Evolutionary conservation across 2,329 filamentous ascomycete species (phyloP).

Genomic region (Acrocalymma vagum): DNA sequence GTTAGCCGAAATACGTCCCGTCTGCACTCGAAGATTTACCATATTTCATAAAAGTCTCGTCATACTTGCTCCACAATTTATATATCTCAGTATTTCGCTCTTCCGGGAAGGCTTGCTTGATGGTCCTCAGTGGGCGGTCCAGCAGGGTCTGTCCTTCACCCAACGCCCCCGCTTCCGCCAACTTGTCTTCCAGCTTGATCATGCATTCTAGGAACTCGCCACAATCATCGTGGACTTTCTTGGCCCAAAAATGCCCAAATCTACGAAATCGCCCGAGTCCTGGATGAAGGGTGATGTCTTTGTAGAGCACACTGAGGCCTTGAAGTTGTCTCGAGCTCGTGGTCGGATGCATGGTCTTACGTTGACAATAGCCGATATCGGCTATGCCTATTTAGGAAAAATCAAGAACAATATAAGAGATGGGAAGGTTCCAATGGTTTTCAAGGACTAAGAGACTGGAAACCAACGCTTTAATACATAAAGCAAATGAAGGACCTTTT

Average conservation of each 20-base stretch:
- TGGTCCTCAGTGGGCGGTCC: conserved; percentile 6
- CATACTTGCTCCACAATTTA: conserved; percentile 7
- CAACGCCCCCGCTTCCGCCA: background rate
- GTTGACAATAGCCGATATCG: too few relatives aligned
- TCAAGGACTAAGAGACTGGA: too few relatives aligned
- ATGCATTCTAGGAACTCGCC: conserved; percentile 3
- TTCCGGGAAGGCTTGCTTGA: conserved; percentile 1
- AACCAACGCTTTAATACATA: too few relatives aligned
- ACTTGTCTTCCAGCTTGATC: conserved; percentile 1
- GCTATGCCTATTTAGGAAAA: too few relatives aligned
- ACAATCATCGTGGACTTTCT: conserved; percentile 16
- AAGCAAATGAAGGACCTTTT: too few relatives aligned
- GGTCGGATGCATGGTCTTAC: background rate
- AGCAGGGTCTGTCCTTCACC: conserved; percentile 4
- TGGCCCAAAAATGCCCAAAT: conserved; percentile 8
- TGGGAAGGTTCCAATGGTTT: too few relatives aligned
- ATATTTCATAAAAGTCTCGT: conserved; percentile 5
- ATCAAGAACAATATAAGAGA: too few relatives aligned
- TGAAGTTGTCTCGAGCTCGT: background rate
- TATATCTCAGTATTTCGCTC: background rate
- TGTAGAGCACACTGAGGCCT: conserved; percentile 7
- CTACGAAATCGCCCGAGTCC: conserved; percentile 10
- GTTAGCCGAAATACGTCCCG: background rate
- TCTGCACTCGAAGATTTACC: conserved; percentile 7
- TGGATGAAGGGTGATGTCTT: conserved; percentile 7